A percentile compares a stretch with the other conserved stretches of the same genome.
These are phyloP conservation scores for Rosa multiflora DNA, from an alignment of 306 rosid genomes.

Conservation along the genomic window DNA sequence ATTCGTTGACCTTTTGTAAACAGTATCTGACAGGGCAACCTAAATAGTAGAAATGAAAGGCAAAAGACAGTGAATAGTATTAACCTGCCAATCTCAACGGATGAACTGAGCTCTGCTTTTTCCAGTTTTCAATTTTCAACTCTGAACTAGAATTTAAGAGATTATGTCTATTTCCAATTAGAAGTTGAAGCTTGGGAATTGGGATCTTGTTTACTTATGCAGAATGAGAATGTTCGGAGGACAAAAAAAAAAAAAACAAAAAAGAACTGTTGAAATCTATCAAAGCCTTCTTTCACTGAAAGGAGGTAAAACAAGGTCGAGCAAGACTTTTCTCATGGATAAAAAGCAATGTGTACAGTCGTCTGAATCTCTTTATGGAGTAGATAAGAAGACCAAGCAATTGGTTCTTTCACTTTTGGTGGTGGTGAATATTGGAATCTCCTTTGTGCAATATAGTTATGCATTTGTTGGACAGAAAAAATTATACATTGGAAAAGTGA, in stretches of 20 bases:
- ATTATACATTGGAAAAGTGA: too few relatives aligned
- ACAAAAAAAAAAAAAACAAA: too few relatives aligned
- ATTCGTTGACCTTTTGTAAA: too few relatives aligned
- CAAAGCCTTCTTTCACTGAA: background rate
- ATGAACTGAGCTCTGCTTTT: too few relatives aligned
- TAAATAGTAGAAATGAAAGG: too few relatives aligned
- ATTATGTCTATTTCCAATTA: background rate
- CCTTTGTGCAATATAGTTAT: background rate
- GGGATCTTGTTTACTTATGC: background rate
- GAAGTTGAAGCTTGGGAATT: background rate
- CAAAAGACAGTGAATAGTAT: too few relatives aligned
- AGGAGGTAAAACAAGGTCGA: background rate
- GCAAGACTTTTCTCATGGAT: background rate
- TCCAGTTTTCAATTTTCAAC: background rate
- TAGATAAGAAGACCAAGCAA: slow-evolving; percentile 56
- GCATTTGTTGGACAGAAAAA: too few relatives aligned
- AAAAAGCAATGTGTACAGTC: background rate
- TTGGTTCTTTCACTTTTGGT: background rate
- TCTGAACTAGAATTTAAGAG: background rate
- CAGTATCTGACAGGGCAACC: too few relatives aligned
- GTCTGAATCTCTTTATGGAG: slow-evolving; percentile 17
- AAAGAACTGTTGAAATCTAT: too few relatives aligned
- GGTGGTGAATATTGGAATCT: background rate
- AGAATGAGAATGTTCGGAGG: background rate
- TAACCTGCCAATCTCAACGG: too few relatives aligned